Evolutionary conservation across 75 land plant genomes (phyloP).

Genomic region (Pinus tabuliformis): DNA sequence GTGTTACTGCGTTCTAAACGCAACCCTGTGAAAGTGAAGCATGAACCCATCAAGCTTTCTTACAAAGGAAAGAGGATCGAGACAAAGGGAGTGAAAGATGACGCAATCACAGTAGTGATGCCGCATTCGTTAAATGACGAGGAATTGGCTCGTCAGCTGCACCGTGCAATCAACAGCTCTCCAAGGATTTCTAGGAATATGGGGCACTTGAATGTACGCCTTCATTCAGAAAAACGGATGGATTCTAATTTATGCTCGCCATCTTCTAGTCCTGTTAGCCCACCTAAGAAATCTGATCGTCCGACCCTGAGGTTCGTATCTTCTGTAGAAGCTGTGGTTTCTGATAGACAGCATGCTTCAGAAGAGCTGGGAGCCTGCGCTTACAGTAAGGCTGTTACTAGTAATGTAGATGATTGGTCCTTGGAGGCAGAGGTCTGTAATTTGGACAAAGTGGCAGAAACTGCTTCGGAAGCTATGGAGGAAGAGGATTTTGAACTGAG

Average conservation of each 20-base stretch:
- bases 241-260: not conserved
- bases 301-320: not conserved
- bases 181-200: conserved; percentile 56
- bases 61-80: conserved; percentile 1
- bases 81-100: not conserved
- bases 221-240: not conserved
- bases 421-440: not conserved
- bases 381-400: not conserved
- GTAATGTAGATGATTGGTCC: not conserved
- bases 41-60: not conserved
- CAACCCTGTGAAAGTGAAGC: not conserved
- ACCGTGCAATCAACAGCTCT: conserved; percentile 71
- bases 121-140: conserved; percentile 27
- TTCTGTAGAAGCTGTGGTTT: not conserved
- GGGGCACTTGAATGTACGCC: conserved; percentile 12
- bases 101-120: not conserved
- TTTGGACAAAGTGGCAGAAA: not conserved
- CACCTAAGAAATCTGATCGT: too few relatives aligned
- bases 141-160: conserved; percentile 62
- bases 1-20: not conserved
- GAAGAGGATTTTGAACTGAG: not conserved
- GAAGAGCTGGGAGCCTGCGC: not conserved
- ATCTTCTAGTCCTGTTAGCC: not conserved
- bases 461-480: not conserved
- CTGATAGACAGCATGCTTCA: not conserved